Evolutionary conservation across 768 basidiomycete species (phyloP).

Genomic region (Hortiboletus campestris): DNA sequence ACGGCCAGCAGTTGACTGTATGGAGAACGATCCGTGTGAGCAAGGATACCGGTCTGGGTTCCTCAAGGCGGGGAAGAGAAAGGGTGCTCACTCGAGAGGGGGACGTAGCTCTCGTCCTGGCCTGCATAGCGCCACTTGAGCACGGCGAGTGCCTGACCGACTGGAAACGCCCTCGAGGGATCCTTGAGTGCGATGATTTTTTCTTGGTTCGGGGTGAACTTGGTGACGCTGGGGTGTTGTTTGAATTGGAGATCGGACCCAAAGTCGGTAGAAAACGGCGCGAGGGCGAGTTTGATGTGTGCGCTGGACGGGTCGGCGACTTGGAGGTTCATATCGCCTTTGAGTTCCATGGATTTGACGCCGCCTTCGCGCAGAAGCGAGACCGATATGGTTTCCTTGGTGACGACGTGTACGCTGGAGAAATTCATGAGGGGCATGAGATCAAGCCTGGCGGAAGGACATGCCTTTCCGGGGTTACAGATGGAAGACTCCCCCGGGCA

Average conservation of each 20-base stretch:
- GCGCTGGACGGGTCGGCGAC: constrained; percentile 75
- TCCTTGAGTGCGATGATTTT: constrained; percentile 84
- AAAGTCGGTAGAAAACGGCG: constrained; percentile 53
- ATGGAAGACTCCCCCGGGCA: constrained; percentile 65
- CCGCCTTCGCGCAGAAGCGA: constrained; percentile 90
- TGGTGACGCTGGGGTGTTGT: constrained; percentile 93
- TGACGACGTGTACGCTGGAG: constrained; percentile 76
- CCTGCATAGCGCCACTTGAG: constrained; percentile 91
- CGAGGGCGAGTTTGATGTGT: constrained; percentile 67
- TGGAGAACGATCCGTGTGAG: neutral
- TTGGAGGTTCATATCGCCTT: constrained; percentile 91
- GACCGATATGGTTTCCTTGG: constrained; percentile 81
- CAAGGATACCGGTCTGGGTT: neutral
- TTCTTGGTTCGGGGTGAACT: constrained; percentile 68
- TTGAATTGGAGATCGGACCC: constrained; percentile 86
- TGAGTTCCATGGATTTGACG: constrained; percentile 83
- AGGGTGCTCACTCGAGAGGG: constrained; percentile 74
- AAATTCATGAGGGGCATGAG: neutral
- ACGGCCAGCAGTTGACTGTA: constrained; percentile 95
- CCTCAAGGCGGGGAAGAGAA: neutral
- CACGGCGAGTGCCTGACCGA: constrained; percentile 82
- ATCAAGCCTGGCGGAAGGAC: neutral
- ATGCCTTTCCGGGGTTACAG: constrained; percentile 76
- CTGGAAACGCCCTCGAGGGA: constrained; percentile 76
- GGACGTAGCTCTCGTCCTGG: constrained; percentile 89